Evolutionary conservation across 2,329 filamentous ascomycete species (phyloP).

Genomic region (Metarhizium anisopliae): DNA sequence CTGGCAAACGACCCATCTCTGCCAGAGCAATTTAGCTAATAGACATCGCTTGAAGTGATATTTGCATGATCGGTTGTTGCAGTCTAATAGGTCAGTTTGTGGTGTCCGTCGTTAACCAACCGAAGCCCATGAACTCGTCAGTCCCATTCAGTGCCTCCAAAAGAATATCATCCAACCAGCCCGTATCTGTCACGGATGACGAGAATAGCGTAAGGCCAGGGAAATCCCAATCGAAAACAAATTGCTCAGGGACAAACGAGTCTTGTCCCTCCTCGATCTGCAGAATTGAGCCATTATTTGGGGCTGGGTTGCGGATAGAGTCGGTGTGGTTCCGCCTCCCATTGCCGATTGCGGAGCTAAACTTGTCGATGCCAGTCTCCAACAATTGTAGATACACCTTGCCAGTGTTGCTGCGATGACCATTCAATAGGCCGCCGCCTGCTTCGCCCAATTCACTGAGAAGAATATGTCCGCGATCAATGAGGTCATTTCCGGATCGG

Average conservation of each 20-base stretch:
- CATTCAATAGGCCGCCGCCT: slow-evolving; percentile 8
- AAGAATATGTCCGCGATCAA: slow-evolving; percentile 12
- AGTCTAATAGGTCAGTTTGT: not conserved
- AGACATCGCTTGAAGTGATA: not conserved
- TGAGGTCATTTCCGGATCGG: not conserved
- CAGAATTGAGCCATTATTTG: not conserved
- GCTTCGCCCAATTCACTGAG: slow-evolving; percentile 16
- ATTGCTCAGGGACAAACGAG: slow-evolving; percentile 44
- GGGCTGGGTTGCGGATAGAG: not conserved
- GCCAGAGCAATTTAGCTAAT: not conserved
- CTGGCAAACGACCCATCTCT: not conserved
- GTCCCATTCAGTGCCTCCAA: slow-evolving; percentile 13
- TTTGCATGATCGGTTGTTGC: too few relatives aligned
- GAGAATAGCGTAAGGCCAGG: slow-evolving; percentile 38
- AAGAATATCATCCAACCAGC: slow-evolving; percentile 14
- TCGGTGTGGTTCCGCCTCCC: not conserved
- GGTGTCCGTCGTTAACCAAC: slow-evolving; percentile 4
- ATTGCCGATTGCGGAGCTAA: not conserved
- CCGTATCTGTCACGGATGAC: slow-evolving; percentile 14
- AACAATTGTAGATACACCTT: slow-evolving; percentile 18
- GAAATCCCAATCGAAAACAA: slow-evolving; percentile 50
- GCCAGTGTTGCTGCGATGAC: slow-evolving; percentile 24
- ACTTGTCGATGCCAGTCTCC: slow-evolving; percentile 15
- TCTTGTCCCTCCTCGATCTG: slow-evolving; percentile 17
- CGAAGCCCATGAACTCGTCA: slow-evolving; percentile 13